Evolutionary conservation across 2,329 filamentous ascomycete genomes (phyloP).

Genomic region (Pseudocercospora pini-densiflorae): DNA sequence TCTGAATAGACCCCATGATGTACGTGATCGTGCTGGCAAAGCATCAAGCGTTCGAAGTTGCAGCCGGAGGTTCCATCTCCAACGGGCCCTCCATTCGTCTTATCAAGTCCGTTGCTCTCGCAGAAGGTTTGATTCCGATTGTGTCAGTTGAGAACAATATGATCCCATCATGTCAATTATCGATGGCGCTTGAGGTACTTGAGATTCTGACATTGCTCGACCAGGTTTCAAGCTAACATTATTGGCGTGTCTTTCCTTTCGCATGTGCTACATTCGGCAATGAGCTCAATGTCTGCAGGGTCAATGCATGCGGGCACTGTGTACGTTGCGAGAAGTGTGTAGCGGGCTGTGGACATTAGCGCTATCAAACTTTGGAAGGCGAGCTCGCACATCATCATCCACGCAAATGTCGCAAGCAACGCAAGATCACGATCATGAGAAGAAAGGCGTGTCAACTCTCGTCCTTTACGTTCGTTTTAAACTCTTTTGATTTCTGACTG

Average conservation of each 20-base stretch:
- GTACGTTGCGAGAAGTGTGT: background rate
- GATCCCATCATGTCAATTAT: background rate
- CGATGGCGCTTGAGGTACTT: background rate
- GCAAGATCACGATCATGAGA: background rate
- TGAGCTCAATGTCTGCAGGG: background rate
- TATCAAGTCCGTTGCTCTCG: background rate
- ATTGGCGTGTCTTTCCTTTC: background rate
- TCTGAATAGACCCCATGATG: background rate
- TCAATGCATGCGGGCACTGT: background rate
- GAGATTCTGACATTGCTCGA: background rate
- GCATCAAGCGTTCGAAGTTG: background rate
- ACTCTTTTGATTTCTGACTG: background rate
- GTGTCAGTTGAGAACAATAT: background rate
- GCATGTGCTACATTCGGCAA: background rate
- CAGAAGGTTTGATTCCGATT: background rate
- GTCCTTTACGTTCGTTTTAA: background rate
- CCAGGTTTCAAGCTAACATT: background rate
- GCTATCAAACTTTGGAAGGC: background rate
- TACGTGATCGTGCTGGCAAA: background rate
- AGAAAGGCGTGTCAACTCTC: background rate
- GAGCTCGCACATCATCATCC: slow-evolving; percentile 7
- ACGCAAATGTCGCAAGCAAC: slow-evolving; percentile 3
- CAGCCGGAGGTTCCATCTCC: background rate
- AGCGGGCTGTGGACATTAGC: background rate
- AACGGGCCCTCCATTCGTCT: background rate